phyloP scores from a whole-genome alignment of 495 filamentous ascomycete species.

The Aspergillus nanangensis region DNA sequence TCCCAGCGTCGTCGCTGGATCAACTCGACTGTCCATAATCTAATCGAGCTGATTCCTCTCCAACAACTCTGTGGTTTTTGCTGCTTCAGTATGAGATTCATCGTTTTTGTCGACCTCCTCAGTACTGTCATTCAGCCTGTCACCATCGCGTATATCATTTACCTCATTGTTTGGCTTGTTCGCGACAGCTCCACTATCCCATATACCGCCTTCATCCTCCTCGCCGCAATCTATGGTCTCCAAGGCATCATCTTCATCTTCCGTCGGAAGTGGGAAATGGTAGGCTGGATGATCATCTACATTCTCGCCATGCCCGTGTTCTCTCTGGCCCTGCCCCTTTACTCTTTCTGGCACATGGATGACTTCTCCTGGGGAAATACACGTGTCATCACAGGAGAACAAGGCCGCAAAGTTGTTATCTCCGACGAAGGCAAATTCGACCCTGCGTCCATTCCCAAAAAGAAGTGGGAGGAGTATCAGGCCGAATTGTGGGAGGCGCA shows the following conservation, averaged over 20 bases:
- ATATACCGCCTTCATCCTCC: constrained; percentile 78
- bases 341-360: constrained; percentile 99
- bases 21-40: constrained; percentile 97
- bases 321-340: constrained; percentile 84
- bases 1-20: constrained; percentile 99
- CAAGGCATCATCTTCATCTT: constrained; percentile 97
- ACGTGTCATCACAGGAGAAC: constrained; percentile 94
- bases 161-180: constrained; percentile 74
- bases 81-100: constrained; percentile 98
- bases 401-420: constrained; percentile 86
- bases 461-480: constrained; percentile 99
- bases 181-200: constrained; percentile 61
- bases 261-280: constrained; percentile 96
- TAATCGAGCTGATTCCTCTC: constrained; percentile 91
- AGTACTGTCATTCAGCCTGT: constrained; percentile 91
- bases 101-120: constrained; percentile 92
- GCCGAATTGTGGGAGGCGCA: constrained; percentile 90
- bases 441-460: constrained; percentile 84
- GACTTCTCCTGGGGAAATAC: constrained; percentile 99
- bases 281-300: constrained; percentile 99
- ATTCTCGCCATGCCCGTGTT: constrained; percentile 89
- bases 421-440: constrained; percentile 99
- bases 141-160: constrained; percentile 84
- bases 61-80: constrained; percentile 97
- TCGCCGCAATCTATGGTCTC: constrained; percentile 92